Evolutionary conservation across 2,329 filamentous ascomycete species (phyloP), one percentile per base, ranked within the genome.

Genomic region (Nemania diffusa): DNA sequence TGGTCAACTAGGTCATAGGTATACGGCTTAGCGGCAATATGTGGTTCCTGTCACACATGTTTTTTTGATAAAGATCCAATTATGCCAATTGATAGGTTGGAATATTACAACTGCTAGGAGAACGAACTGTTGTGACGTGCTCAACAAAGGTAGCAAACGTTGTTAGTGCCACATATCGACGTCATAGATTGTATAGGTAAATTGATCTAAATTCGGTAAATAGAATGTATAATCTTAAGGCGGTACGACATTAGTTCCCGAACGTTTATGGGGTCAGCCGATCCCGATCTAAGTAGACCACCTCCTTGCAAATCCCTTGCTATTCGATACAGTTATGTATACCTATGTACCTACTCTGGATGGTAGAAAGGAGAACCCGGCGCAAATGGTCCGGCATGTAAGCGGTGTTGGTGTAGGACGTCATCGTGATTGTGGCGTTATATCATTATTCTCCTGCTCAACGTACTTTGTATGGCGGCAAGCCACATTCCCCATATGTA

Each of bases 81-180:
- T n/a, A 6, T 13, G 27, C 24, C 11, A 50, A n/a, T 26, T 27
- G 37, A 37, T 24, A 20, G 15, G 26, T 27, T 20, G 9, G 15
- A 46, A n/a, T 46, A 32, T 37, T 27, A 40, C 17, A 37, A 20
- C 22, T 11, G 24, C 17, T 13, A 8, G 17, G 22, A 26, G 51
- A 37, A 46, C 22, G 65, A 51, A 46, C 48, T 55, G 58, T 34
- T 46, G 66, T 63, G 63, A 66, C 62, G 57, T 53, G 62, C 40
- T 48, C 6, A 55, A 27, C 22, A 20, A 15, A 40, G 7, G 44
- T 17, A 34, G n/a, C 17, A 55, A 58, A 48, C 24, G 55, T n/a
- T 50, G 27, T 34, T 22, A 15, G 20, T 46, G 48, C 37, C 24
- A 52, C 24, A 32, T 44, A 52, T 58, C 53, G 60, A 69, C 67